phyloP scores from a whole-genome alignment of 2,329 filamentous ascomycete species.

The Colletotrichum brevisporum region DNA sequence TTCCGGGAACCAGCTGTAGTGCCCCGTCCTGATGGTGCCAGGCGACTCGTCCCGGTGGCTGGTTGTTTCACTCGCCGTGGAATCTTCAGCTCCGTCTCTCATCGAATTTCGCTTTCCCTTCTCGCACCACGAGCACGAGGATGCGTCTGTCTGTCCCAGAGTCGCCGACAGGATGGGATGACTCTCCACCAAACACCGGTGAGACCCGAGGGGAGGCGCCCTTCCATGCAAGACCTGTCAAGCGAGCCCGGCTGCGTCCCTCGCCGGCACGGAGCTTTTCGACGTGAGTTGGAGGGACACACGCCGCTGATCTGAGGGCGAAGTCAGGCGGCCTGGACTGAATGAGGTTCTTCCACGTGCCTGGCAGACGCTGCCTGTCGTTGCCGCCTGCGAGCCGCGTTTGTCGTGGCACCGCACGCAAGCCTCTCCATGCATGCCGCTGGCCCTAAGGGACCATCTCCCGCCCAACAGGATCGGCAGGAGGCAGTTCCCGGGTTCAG shows the following conservation, averaged over 20 bases:
- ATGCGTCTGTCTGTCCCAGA: background rate
- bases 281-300: background rate
- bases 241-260: conserved; percentile 6
- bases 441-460: conserved; percentile 26
- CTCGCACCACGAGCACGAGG: background rate
- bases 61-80: conserved; percentile 30
- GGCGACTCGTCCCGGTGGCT: conserved; percentile 32
- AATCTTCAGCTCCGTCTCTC: conserved; percentile 33
- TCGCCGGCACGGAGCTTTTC: conserved; percentile 1
- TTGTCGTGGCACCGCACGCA: conserved; percentile 40
- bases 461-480: conserved; percentile 38
- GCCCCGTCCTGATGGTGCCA: conserved; percentile 35
- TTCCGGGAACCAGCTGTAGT: conserved; percentile 37
- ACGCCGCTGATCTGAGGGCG: conserved; percentile 16
- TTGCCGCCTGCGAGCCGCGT: conserved; percentile 25
- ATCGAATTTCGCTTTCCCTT: background rate
- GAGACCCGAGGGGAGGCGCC: conserved; percentile 27
- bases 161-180: conserved; percentile 8
- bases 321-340: conserved; percentile 6
- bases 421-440: conserved; percentile 28
- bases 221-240: conserved; percentile 10
- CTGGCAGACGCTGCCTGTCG: conserved; percentile 19
- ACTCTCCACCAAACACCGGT: conserved; percentile 27
- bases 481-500: conserved; percentile 31
- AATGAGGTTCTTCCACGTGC: conserved; percentile 33